Base-by-base conservation (phyloP, 1,139 yeast species). In the Candida labiduridarum region DNA sequence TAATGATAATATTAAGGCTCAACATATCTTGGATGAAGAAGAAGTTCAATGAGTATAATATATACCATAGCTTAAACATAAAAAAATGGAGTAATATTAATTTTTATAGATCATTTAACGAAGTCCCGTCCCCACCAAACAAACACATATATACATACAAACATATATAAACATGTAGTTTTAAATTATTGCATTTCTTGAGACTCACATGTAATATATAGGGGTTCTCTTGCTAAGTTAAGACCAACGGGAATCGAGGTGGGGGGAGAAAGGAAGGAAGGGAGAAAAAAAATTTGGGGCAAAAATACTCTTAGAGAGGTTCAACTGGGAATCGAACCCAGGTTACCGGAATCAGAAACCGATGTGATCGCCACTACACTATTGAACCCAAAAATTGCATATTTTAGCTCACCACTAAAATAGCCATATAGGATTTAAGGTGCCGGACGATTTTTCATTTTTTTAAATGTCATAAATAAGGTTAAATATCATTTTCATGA, bases 301-400 rank as follows among this genome's bases (percentile, higher is more conserved):
- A 19, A 19, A 19, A 14, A 2, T 1, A 7, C 15, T 34, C 9
- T 6, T n/a, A 9, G 12, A 29, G 11, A 67, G 71, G 70, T 65
- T 68, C 64, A 59, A 57, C 69, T 60, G 71, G 70, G 71, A 66
- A 61, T 67, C 71, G 71, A 66, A 67, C 71, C 70, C 71, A 64
- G 69, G 70, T 67, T 59, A 48, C 70, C 70, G 66, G 71, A 66
- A 65, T 67, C 71, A 67, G 71, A 67, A 67, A 62, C 72, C 66
- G 61, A 65, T 55, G 71, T 66, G 71, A 67, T 66, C 54, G 56
- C 71, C 69, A 60, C 69, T 67, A 67, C 70, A 67, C 71, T 63
- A 66, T 60, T 58, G 65, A 66, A 65, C 70, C 71, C 41, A 9
- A 12, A 47, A 42, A 47, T 16, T 16, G 22, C n/a, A 5, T 1